Conservation (phyloP, 345 rosid species). For the Hibiscus tridactylites region DNA sequence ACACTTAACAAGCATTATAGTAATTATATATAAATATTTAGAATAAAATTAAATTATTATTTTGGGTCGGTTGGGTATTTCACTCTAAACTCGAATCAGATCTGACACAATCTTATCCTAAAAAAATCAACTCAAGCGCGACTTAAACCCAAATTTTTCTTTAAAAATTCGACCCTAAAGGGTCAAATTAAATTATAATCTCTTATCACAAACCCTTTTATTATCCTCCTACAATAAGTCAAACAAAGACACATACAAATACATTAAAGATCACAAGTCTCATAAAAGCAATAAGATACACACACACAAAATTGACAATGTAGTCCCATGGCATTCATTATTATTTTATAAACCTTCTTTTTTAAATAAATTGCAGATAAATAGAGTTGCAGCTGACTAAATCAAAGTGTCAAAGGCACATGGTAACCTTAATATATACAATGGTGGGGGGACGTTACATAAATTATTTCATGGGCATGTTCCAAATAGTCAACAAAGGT, state of each 20-base stretch:
- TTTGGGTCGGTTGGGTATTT: too few species aligned
- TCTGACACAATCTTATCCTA: too few species aligned
- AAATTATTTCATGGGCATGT: not conserved
- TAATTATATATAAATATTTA: too few species aligned
- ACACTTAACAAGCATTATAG: too few species aligned
- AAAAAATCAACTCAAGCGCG: too few species aligned
- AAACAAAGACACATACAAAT: not conserved
- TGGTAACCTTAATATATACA: not conserved
- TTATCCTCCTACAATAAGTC: not conserved
- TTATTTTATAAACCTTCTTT: too few species aligned
- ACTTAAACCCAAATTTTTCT: too few species aligned
- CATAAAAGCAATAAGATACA: not conserved
- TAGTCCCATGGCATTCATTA: not conserved
- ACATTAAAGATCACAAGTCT: not conserved
- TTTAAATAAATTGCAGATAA: not conserved
- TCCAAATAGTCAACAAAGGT: constrained; percentile 13
- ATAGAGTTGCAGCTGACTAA: constrained; percentile 19
- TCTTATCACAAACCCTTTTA: too few species aligned
- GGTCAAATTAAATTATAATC: too few species aligned
- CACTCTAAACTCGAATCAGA: too few species aligned
- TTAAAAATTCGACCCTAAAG: too few species aligned
- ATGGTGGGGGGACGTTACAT: not conserved
- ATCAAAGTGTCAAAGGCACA: constrained; percentile 12
- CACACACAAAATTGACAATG: not conserved
- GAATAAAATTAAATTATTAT: too few species aligned